Evolutionary conservation across 2,329 filamentous ascomycete species (phyloP).

Genomic region (Xylaria hypoxylon): DNA sequence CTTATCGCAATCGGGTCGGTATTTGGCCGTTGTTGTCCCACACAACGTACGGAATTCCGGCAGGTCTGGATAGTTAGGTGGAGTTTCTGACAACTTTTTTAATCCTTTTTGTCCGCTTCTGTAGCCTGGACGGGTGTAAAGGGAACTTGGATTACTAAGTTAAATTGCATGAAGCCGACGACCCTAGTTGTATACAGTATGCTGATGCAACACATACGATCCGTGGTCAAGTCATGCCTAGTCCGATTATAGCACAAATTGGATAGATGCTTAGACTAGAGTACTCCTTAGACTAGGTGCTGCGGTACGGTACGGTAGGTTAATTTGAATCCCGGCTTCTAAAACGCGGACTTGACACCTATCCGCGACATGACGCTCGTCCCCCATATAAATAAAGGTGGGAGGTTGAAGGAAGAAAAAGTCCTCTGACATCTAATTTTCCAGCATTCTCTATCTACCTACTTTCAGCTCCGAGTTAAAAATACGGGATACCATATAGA

Average conservation of each 20-base stretch:
- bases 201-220: slow-evolving; percentile 2
- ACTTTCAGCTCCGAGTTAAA: background rate
- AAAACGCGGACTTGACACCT: slow-evolving; percentile 24
- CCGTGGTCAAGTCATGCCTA: slow-evolving; percentile 8
- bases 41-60: slow-evolving; percentile 21
- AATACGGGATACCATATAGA: background rate
- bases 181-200: slow-evolving; percentile 16
- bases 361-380: background rate
- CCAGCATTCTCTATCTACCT: background rate
- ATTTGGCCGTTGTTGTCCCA: slow-evolving; percentile 24
- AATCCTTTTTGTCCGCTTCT: slow-evolving; percentile 7
- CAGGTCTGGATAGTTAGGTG: background rate
- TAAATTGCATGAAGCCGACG: slow-evolving; percentile 4
- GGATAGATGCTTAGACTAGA: background rate
- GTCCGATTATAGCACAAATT: background rate
- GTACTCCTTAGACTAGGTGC: too few relatives aligned
- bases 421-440: slow-evolving; percentile 1
- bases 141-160: slow-evolving; percentile 21
- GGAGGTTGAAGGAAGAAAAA: background rate
- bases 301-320: too few relatives aligned
- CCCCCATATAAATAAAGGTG: slow-evolving; percentile 21
- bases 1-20: slow-evolving; percentile 18
- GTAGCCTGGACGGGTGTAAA: background rate
- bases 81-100: slow-evolving; percentile 7
- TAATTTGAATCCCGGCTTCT: slow-evolving; percentile 4